phyloP scores from a whole-genome alignment of 352 stramenopile genomes.

The Aphanomyces cochlioides region DNA sequence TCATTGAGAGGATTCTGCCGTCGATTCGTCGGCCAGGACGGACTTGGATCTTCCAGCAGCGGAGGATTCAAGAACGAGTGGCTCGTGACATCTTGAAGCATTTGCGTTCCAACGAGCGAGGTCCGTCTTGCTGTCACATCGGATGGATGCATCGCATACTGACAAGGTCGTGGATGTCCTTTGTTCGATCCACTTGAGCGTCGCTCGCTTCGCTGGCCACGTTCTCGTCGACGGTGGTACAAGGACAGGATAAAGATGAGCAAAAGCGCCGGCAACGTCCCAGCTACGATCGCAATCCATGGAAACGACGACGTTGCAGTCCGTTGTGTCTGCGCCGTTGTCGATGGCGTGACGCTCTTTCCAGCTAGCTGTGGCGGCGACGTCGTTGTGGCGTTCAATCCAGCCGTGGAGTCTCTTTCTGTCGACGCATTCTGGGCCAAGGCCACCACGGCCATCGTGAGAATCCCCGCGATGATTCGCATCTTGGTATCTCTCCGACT shows the following conservation, averaged over 20 bases:
- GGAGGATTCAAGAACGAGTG: no score
- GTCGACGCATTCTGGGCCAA: no score
- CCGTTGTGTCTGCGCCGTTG: neutral
- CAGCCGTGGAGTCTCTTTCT: no score
- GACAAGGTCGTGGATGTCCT: no score
- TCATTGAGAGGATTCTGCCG: neutral
- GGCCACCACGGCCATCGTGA: no score
- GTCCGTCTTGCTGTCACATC: neutral
- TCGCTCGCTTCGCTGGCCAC: no score
- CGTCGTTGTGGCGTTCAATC: no score
- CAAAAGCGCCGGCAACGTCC: neutral
- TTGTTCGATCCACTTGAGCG: neutral
- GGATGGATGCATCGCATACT: neutral
- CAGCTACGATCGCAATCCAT: constrained; percentile 4
- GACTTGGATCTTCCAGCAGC: neutral
- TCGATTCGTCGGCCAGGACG: neutral
- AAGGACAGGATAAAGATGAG: neutral
- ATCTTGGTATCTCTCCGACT: no score
- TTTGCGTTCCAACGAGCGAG: neutral
- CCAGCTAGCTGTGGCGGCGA: no score
- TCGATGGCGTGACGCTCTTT: neutral
- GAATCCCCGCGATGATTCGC: no score
- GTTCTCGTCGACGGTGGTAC: no score
- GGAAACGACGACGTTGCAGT: neutral
- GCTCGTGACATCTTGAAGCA: neutral